These are phyloP conservation scores for Millerozyma miso DNA, from an alignment of 805 yeast species.

Conservation along the genomic window DNA sequence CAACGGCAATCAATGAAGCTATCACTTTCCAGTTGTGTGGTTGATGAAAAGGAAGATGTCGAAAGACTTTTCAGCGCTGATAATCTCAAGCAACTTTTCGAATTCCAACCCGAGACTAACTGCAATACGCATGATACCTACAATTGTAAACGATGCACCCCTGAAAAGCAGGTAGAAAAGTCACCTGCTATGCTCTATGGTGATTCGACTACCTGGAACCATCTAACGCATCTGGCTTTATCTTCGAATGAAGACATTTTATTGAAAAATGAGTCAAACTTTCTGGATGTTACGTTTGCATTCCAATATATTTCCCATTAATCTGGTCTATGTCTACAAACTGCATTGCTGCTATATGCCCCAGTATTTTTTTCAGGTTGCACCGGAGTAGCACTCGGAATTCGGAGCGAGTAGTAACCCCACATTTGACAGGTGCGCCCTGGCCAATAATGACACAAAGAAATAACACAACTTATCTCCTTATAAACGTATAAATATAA, in stretches of 20 bases:
- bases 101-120: conserved; percentile 57
- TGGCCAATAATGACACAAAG: conserved; percentile 1
- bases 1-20: conserved; percentile 95
- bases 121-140: conserved; percentile 94
- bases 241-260: conserved; percentile 69
- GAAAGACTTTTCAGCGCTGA: conserved; percentile 88
- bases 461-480: not conserved
- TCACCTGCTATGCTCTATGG: conserved; percentile 93
- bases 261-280: conserved; percentile 66
- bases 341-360: not conserved
- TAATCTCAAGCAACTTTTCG: conserved; percentile 69
- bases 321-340: not conserved
- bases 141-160: conserved; percentile 74
- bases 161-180: conserved; percentile 49
- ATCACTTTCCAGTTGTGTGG: conserved; percentile 91
- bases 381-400: conserved; percentile 2
- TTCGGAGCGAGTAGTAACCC: not conserved
- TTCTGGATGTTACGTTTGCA: conserved; percentile 73
- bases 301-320: conserved; percentile 93
- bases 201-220: conserved; percentile 98
- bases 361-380: not conserved
- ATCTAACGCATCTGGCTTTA: conserved; percentile 62
- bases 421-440: conserved; percentile 1
- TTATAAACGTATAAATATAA: not conserved
- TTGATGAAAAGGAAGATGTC: conserved; percentile 93